Percentiles rank a stretch among this genome's conserved stretches.
These are phyloP conservation scores for Gyrodon lividus DNA, from an alignment of 768 basidiomycete species.

Conservation along the genomic window DNA sequence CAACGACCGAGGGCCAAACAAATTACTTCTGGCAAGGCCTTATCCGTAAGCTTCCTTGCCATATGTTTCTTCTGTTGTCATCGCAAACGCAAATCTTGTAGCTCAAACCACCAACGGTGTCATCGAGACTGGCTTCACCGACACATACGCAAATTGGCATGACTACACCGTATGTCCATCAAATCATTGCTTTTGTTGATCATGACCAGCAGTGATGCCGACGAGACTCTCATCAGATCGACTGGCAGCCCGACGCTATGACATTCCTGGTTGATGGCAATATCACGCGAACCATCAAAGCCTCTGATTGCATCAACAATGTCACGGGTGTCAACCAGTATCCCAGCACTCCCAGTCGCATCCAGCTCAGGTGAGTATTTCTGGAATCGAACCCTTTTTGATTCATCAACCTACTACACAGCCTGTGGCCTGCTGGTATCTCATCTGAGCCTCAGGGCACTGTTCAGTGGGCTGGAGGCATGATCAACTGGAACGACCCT, in stretches of 20 bases:
- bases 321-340: slow-evolving; percentile 57
- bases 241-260: slow-evolving; percentile 73
- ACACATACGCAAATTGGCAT: slow-evolving; percentile 72
- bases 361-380: slow-evolving; percentile 68
- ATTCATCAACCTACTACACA: slow-evolving; percentile 13
- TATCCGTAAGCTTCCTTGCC: slow-evolving; percentile 48
- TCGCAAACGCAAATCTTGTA: slow-evolving; percentile 17
- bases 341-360: slow-evolving; percentile 75
- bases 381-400: not conserved
- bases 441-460: slow-evolving; percentile 60
- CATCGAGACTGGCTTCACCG: slow-evolving; percentile 46
- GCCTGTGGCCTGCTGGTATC: slow-evolving; percentile 85
- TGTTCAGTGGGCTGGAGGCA: slow-evolving; percentile 75
- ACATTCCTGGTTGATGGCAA: slow-evolving; percentile 71
- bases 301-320: slow-evolving; percentile 52
- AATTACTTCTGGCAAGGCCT: slow-evolving; percentile 80
- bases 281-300: slow-evolving; percentile 65
- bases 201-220: not conserved
- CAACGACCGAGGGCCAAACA: slow-evolving; percentile 65
- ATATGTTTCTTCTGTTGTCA: not conserved
- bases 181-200: not conserved
- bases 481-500: slow-evolving; percentile 80
- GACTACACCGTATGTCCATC: slow-evolving; percentile 63
- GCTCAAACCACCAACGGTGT: slow-evolving; percentile 50
- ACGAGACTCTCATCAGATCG: slow-evolving; percentile 47